phyloP scores from a whole-genome alignment of 495 filamentous ascomycete genomes.

The Xylaria cubensis region DNA sequence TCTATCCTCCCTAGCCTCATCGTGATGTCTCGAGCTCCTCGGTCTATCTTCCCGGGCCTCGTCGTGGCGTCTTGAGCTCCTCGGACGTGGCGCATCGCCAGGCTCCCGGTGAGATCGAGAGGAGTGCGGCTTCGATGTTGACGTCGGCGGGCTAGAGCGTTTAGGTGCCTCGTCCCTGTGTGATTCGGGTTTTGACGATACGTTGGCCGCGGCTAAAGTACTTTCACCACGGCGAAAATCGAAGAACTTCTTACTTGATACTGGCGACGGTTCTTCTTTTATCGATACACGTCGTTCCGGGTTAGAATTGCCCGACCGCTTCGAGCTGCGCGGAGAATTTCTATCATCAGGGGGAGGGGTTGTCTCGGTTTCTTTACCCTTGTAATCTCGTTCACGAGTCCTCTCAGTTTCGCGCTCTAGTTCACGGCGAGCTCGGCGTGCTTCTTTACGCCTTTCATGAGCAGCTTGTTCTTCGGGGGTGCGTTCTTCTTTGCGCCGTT shows the following conservation, averaged over 20 bases:
- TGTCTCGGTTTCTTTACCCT: constrained; percentile 38
- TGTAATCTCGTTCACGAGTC: constrained; percentile 28
- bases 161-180: constrained; percentile 40
- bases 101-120: constrained; percentile 22
- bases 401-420: constrained; percentile 31
- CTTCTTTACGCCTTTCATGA: constrained; percentile 51
- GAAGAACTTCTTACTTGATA: constrained; percentile 49
- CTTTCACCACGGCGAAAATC: constrained; percentile 47
- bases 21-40: constrained; percentile 7
- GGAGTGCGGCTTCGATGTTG: constrained; percentile 1
- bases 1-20: constrained; percentile 17
- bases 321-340: constrained; percentile 43
- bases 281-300: constrained; percentile 31
- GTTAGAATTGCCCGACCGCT: constrained; percentile 41
- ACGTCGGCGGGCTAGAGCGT: constrained; percentile 46
- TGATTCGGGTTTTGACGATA: constrained; percentile 10
- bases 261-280: constrained; percentile 36
- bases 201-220: constrained; percentile 40
- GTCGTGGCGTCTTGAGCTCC: constrained; percentile 14
- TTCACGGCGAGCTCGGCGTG: constrained; percentile 39
- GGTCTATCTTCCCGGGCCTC: constrained; percentile 19
- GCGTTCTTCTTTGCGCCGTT: constrained; percentile 50
- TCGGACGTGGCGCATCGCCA: constrained; percentile 27
- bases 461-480: constrained; percentile 54
- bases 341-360: constrained; percentile 30